Evolutionary conservation across 352 stramenopile genomes (phyloP), one percentile per base, ranked within the genome.

Genomic region (Pythium volutum): DNA sequence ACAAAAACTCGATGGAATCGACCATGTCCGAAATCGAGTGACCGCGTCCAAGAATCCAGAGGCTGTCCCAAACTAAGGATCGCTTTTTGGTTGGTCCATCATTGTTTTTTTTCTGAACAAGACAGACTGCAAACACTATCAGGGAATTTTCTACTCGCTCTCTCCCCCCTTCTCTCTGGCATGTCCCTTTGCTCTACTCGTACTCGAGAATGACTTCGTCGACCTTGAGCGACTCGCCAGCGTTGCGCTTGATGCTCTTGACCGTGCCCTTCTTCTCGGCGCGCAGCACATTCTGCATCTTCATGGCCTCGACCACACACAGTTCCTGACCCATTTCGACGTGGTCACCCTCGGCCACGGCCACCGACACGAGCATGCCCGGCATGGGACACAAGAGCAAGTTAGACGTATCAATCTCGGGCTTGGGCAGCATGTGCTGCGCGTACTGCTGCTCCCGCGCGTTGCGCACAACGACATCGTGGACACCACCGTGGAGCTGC

Each of bases 261-360:
- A 94, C 78, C 45, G 73, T 83, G 58, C 79, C 84, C 60, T 89
- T 75, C 54, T 78, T 85, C 31, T 79, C 80, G 5, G 84, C 79
- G 29, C 84, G 81, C 42, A 93, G 85, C 49, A 84, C 73, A 66
- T 92, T 79, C 67, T 98, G 91, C 96, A 99, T 99, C 81, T 99
- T 99, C 95, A 99, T 99, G 27, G 96, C 95, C 73, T 98, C 95
- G 77, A 98, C 93, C 55, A 98, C 96, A 49, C 98, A 47, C 36
- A 99, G 66, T 14, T 93, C 74, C 62, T 98, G 85, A 59, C 95
- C 94, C 45, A 77, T 72, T 9, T 73, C 75, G 45, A 99, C 94
- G 10, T 36, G 57, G 42, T 98, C 86, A 22, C 96, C 95, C 16
- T 77, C 79, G 43, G 87, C 79, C 60, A 92, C 83, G 59, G 93